phyloP scores from a whole-genome alignment of 192 early-diverging fungal species.

The Rhizoclosmatium sp. region DNA sequence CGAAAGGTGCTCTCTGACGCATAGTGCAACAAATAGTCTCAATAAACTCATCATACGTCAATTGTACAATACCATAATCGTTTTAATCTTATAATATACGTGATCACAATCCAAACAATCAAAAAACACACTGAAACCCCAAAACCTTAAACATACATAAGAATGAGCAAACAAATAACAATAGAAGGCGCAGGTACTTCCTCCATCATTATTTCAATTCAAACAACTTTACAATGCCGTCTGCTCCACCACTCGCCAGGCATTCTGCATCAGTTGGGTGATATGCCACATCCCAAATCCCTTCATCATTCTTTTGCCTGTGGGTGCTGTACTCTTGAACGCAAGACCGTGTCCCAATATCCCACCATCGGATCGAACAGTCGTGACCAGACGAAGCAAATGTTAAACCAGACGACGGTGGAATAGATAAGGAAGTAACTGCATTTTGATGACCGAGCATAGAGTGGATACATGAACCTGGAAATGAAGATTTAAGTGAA shows the following conservation, averaged over 20 bases:
- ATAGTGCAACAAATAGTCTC: not conserved
- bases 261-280: not conserved
- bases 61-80: too few species aligned
- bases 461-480: slow-evolving; percentile 67
- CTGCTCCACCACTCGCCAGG: slow-evolving; percentile 23
- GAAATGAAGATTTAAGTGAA: not conserved
- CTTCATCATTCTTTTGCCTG: slow-evolving; percentile 76
- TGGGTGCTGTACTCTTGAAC: slow-evolving; percentile 77
- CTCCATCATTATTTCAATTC: too few species aligned
- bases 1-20: slow-evolving; percentile 4
- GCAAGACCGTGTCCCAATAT: slow-evolving; percentile 68
- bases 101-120: too few species aligned
- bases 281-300: slow-evolving; percentile 59
- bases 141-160: too few species aligned
- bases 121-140: too few species aligned
- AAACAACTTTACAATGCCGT: slow-evolving; percentile 30
- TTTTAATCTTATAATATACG: too few species aligned
- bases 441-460: slow-evolving; percentile 74
- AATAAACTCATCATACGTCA: too few species aligned
- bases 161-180: too few species aligned
- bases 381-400: slow-evolving; percentile 81
- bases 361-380: slow-evolving; percentile 79
- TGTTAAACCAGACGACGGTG: slow-evolving; percentile 56
- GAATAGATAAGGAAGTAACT: slow-evolving; percentile 71
- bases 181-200: too few species aligned